These are phyloP conservation scores for Scheffersomyces stipitis DNA, from an alignment of 805 yeast species.

Conservation along the genomic window DNA sequence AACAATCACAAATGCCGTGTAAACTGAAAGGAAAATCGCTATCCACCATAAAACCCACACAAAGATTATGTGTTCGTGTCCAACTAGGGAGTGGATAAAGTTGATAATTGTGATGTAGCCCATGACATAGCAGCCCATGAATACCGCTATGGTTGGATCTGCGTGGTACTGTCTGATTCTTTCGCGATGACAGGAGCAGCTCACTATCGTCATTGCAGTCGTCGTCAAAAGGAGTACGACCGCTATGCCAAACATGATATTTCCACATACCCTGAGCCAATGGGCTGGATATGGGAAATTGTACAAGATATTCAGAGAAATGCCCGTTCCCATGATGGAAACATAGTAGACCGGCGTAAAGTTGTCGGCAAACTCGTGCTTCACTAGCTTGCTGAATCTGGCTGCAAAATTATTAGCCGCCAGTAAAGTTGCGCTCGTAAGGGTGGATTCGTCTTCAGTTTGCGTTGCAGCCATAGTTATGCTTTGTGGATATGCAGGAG, in stretches of 20 bases:
- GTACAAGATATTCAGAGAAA: constrained; percentile 59
- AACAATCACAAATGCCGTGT: constrained; percentile 63
- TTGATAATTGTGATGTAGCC: constrained; percentile 68
- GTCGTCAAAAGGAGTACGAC: constrained; percentile 46
- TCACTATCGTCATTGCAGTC: constrained; percentile 40
- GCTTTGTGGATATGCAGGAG: no score
- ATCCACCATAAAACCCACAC: constrained; percentile 76
- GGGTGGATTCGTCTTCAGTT: no score
- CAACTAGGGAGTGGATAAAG: constrained; percentile 49
- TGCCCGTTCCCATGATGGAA: constrained; percentile 84
- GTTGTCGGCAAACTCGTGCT: constrained; percentile 15
- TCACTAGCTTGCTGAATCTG: neutral
- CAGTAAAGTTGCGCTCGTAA: no score
- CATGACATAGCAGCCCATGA: constrained; percentile 81
- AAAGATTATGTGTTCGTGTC: constrained; percentile 38
- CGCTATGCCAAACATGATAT: constrained; percentile 63
- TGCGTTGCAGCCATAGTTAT: no score
- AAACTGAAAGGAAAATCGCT: constrained; percentile 51
- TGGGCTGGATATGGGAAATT: constrained; percentile 62
- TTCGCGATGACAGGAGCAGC: constrained; percentile 33
- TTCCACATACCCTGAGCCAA: constrained; percentile 59
- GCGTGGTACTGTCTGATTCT: constrained; percentile 17
- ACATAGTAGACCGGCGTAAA: constrained; percentile 62
- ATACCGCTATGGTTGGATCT: constrained; percentile 51
- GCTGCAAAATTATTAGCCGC: neutral